Percentiles rank a stretch among this genome's conserved stretches.
phyloP scores from a whole-genome alignment of 257 asterid genomes.

The Solanum tacnaense region DNA sequence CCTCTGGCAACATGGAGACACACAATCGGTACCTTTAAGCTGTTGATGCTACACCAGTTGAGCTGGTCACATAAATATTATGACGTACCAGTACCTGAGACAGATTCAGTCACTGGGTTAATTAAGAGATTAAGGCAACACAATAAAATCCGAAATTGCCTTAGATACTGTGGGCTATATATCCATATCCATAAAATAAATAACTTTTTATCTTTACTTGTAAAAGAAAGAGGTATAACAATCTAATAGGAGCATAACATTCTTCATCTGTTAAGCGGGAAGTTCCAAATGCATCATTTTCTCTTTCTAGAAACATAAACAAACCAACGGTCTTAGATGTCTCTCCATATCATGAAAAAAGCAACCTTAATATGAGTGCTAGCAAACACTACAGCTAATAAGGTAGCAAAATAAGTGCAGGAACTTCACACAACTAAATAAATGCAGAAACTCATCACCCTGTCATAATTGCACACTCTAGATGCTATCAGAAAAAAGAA shows the following conservation, averaged over 20 bases:
- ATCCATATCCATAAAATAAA: background rate
- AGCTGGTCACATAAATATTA: conserved; percentile 2
- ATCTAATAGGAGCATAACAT: background rate
- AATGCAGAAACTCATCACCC: background rate
- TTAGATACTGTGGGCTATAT: background rate
- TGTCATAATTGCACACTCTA: background rate
- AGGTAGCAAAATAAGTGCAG: background rate
- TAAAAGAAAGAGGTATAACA: background rate
- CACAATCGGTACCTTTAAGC: background rate
- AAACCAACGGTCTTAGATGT: background rate
- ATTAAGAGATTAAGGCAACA: background rate
- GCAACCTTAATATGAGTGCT: background rate
- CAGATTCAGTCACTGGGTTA: background rate
- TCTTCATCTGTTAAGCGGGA: background rate
- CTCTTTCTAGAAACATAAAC: background rate
- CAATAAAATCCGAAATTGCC: background rate
- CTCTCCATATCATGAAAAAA: background rate
- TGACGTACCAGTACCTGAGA: background rate
- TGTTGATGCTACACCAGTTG: background rate
- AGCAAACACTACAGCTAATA: background rate
- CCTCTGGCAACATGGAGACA: conserved; percentile 68
- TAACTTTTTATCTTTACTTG: background rate
- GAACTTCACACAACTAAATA: background rate
- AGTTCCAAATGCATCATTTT: background rate
- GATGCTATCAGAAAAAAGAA: background rate